Evolutionary conservation across 176 grass and related monocot species (phyloP), one percentile per base, ranked within the genome.

Genomic region (Puya raimondii): DNA sequence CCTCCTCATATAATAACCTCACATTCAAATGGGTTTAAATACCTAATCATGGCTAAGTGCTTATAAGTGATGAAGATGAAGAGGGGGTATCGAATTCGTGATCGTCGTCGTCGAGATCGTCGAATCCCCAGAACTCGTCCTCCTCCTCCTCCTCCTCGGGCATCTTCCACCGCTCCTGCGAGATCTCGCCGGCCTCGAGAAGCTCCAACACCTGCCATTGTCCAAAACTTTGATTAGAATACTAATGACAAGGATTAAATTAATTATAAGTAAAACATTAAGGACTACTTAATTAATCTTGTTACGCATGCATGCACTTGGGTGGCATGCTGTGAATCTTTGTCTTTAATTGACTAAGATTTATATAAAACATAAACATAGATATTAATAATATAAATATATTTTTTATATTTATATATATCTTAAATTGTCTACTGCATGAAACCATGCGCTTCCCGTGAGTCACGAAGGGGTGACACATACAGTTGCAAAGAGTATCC

Each of bases 191-290:
- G 47, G 65, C 82, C 63, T 94, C 95, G 70, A 99, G 22, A 69
- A 99, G 61, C 80, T 91, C 90, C 80, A 99, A 51, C 29, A 91
- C 95, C 95, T 99, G 85, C 53, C 33, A 33, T 71, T 25, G 22
- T 23, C 29, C 72, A 70, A 33, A 33, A 33, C 29, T 50, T 20
- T 27, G 56, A 67, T 49, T 64, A 49, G 50, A 4, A 63, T n/a
- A 23, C 50, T 47, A 27, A 29, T 16, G 50, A 10, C 20, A 63
- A 64, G 14, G 53, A 57, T 57, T 57, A n/a, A 14, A 57, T 15
- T n/a, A 33, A 33, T n/a, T 57, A 57, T 14, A 57, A 14, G 5
- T 57, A n/a, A 57, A n/a, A 74, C 71, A 22, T 70, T 42, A 69
- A 66, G 71, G 64, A 74, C 57, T 13, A 57, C 25, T 23, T 70